Base-by-base conservation (phyloP, 768 basidiomycete genomes). In the Termitomyces sp. region DNA sequence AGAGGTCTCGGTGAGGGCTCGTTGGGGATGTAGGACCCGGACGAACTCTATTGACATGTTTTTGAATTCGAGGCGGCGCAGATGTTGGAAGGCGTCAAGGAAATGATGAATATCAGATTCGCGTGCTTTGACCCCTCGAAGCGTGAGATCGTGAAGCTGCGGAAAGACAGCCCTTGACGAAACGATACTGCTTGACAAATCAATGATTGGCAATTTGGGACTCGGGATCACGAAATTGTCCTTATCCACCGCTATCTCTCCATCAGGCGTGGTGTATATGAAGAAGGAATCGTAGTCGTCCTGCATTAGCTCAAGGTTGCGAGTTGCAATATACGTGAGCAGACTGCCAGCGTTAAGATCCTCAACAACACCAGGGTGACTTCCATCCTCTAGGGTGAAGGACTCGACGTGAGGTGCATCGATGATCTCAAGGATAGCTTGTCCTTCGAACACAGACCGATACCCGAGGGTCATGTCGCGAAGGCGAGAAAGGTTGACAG, bases 341-440 rank as follows among this genome's bases (percentile, higher is more conserved):
- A 84, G 64, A 50, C 67, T 68, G 26, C 71, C 68, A 1, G 72
- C 76, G 57, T 83, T 76, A 47, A 77, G 65, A 9, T 73, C 74
- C n/a, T 72, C 71, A 16, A 72, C 68, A 53, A 72, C 74, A 26
- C 69, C 74, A 18, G 77, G 74, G 59, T 81, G 74, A 4, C 71
- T 76, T 9, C 74, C 72, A 60, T 85, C 81, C 56, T 80, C 77
- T 5, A 87, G 65, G 1, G 65, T 64, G 27, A 87, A 68, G 5
- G 60, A 61, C 48, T 57, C 64, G 14, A 78, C 65, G 58, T 68
- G 68, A 2, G 78, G 76, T 18, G 79, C 78, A 53, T 76, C 65
- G 33, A 84, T 53, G 20, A 76, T 59, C 58, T 71, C 66, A 22
- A 86, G 71, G 22, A 80, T 55, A 14, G 69, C 62, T 22, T 72